A percentile compares a stretch with the other conserved stretches of the same genome.
Evolutionary conservation across 306 rosid species (phyloP).

Genomic region (Lotus japonicus): DNA sequence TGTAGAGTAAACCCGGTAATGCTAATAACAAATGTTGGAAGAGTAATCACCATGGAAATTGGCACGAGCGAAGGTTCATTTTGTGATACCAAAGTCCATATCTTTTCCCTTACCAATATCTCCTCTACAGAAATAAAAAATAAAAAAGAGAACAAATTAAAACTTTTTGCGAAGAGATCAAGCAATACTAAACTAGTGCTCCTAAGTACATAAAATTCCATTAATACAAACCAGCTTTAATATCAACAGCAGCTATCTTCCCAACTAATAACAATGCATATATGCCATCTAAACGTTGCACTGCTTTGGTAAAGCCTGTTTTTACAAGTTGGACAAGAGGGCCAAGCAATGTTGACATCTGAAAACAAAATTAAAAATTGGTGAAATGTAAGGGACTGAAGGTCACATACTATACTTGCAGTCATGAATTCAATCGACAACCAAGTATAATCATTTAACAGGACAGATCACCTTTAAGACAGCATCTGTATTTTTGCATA

Average conservation of each 20-base stretch:
- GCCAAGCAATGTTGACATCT: slow-evolving; percentile 63
- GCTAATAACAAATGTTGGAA: slow-evolving; percentile 3
- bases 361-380: slow-evolving; percentile 11
- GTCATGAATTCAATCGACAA: slow-evolving; percentile 15
- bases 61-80: slow-evolving; percentile 83
- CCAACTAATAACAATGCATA: slow-evolving; percentile 83
- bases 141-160: slow-evolving; percentile 14
- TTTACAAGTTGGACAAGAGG: slow-evolving; percentile 87
- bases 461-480: slow-evolving; percentile 49
- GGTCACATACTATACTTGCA: not conserved
- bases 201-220: not conserved
- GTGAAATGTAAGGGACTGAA: slow-evolving; percentile 14
- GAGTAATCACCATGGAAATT: slow-evolving; percentile 61
- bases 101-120: slow-evolving; percentile 70
- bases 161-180: not conserved
- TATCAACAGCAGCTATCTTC: slow-evolving; percentile 82
- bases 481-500: slow-evolving; percentile 65
- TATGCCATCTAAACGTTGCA: slow-evolving; percentile 91
- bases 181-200: not conserved
- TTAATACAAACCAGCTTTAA: slow-evolving; percentile 72
- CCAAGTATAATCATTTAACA: slow-evolving; percentile 16
- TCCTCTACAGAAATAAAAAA: slow-evolving; percentile 52
- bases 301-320: slow-evolving; percentile 90
- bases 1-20: slow-evolving; percentile 1
- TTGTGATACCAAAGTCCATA: slow-evolving; percentile 79